phyloP scores from a whole-genome alignment of 2,329 filamentous ascomycete species.

The Neofusicoccum ribis region DNA sequence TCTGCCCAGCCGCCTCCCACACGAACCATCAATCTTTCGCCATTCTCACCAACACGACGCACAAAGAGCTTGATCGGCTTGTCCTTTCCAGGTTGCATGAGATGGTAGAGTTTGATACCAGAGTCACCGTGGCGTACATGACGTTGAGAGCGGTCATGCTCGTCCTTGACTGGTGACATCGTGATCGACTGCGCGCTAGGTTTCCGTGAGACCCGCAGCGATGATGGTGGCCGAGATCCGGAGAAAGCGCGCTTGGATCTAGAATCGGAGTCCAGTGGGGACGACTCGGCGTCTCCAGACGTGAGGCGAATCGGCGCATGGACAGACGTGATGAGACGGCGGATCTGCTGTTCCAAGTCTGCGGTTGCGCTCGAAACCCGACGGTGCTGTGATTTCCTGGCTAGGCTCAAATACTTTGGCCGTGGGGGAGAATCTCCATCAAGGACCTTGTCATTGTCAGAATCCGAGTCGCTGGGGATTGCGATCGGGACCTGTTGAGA shows the following conservation, averaged over 20 bases:
- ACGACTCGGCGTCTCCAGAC: constrained; percentile 39
- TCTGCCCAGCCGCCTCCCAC: constrained; percentile 99
- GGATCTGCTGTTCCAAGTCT: constrained; percentile 77
- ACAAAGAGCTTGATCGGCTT: constrained; percentile 94
- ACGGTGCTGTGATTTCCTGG: neutral
- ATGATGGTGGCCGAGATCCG: constrained; percentile 16
- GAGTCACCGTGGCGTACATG: constrained; percentile 38
- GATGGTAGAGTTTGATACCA: constrained; percentile 89
- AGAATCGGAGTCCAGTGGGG: neutral
- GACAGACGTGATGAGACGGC: constrained; percentile 73
- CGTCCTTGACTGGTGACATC: constrained; percentile 37
- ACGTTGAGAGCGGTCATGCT: constrained; percentile 35
- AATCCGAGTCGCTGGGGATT: constrained; percentile 1
- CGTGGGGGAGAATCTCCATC: neutral
- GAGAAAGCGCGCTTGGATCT: neutral
- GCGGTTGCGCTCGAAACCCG: constrained; percentile 46
- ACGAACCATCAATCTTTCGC: constrained; percentile 94
- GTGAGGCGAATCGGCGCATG: constrained; percentile 77
- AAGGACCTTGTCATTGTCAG: constrained; percentile 1
- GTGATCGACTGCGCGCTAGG: constrained; percentile 25
- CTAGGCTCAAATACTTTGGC: neutral
- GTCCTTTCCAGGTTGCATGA: constrained; percentile 79
- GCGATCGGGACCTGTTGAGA: constrained; percentile 2
- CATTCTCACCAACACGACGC: constrained; percentile 82
- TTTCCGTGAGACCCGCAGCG: constrained; percentile 1